Conservation (phyloP, 345 rosid genomes). For the Salix purpurea region DNA sequence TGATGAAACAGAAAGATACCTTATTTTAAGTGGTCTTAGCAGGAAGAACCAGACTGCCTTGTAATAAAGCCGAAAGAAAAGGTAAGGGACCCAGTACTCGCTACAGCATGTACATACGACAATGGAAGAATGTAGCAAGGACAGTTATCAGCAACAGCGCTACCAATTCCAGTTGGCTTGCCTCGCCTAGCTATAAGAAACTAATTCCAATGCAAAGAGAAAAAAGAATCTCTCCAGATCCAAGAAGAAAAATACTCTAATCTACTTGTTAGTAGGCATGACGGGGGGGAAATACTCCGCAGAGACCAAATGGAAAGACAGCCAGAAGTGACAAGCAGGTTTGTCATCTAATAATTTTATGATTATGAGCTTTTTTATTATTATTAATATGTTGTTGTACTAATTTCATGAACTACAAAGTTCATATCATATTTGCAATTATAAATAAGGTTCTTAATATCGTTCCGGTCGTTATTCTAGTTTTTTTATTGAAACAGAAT, state of each 20-base stretch:
- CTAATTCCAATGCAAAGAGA: constrained; percentile 20
- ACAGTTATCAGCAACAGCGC: constrained; percentile 17
- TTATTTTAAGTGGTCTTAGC: constrained; percentile 5
- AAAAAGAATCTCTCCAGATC: constrained; percentile 49
- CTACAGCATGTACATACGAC: constrained; percentile 14
- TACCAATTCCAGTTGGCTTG: background rate
- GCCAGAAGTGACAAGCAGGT: constrained; percentile 30
- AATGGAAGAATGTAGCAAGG: constrained; percentile 10
- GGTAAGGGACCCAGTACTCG: constrained; percentile 19
- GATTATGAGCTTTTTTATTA: too few species aligned
- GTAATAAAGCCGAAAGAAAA: constrained; percentile 17
- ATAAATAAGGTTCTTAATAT: too few species aligned
- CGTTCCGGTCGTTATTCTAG: accelerated
- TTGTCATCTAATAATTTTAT: constrained; percentile 10
- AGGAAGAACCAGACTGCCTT: constrained; percentile 17
- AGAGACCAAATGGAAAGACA: constrained; percentile 37
- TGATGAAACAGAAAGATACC: constrained; percentile 2
- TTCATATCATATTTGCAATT: too few species aligned
- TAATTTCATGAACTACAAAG: too few species aligned
- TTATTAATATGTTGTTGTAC: too few species aligned
- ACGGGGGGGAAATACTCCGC: constrained; percentile 1
- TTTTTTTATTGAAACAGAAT: too few species aligned
- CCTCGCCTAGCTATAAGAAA: background rate
- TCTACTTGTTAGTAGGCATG: too few species aligned
- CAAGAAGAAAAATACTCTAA: constrained; percentile 28